phyloP scores from a whole-genome alignment of 2,329 filamentous ascomycete genomes.

The Ophiostoma angusticollis region DNA sequence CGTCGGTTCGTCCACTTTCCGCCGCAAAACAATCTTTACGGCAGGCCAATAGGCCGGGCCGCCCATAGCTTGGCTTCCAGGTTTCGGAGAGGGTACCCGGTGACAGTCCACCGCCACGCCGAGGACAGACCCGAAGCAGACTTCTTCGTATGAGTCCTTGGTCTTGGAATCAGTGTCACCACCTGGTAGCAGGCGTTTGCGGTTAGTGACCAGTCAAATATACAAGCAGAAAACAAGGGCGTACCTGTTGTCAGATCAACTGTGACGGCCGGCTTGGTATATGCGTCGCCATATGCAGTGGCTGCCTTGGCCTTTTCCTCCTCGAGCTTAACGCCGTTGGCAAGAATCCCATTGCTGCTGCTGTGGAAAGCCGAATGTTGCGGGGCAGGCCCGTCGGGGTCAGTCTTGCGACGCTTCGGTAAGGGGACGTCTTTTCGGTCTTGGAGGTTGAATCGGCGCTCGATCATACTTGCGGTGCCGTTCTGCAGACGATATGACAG shows the following conservation, averaged over 20 bases:
- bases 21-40: slow-evolving; percentile 59
- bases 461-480: slow-evolving; percentile 50
- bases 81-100: slow-evolving; percentile 55
- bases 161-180: slow-evolving; percentile 44
- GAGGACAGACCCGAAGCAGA: slow-evolving; percentile 71
- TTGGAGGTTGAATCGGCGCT: slow-evolving; percentile 63
- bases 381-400: not conserved
- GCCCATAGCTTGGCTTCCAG: slow-evolving; percentile 45
- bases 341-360: slow-evolving; percentile 44
- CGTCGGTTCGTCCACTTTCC: slow-evolving; percentile 40
- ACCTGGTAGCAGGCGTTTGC: slow-evolving; percentile 15
- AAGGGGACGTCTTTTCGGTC: slow-evolving; percentile 46
- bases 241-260: slow-evolving; percentile 47
- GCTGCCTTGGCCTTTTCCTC: slow-evolving; percentile 39
- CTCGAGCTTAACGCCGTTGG: slow-evolving; percentile 18
- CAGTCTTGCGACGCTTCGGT: slow-evolving; percentile 51
- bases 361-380: slow-evolving; percentile 30
- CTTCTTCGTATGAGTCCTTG: slow-evolving; percentile 50
- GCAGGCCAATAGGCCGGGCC: slow-evolving; percentile 52
- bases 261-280: slow-evolving; percentile 24
- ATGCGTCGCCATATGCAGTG: not conserved
- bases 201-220: not conserved
- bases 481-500: slow-evolving; percentile 1
- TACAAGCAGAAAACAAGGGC: not conserved
- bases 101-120: slow-evolving; percentile 53